Base-by-base conservation (phyloP, 306 rosid genomes). In the Urtica urens region DNA sequence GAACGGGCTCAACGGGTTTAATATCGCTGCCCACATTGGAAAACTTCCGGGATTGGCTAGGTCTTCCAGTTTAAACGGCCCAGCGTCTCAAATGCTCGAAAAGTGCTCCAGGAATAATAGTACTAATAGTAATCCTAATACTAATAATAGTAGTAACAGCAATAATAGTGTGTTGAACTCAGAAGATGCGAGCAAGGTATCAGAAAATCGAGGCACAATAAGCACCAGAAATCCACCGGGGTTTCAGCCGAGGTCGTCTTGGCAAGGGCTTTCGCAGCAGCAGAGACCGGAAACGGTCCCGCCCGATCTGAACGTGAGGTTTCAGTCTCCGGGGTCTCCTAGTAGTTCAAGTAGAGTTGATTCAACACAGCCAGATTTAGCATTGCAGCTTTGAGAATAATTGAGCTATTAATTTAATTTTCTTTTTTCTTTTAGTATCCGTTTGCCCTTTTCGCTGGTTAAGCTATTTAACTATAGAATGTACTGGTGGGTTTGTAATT, bases 261-360 rank as follows among this genome's bases (percentile, higher is more conserved):
- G 71, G 74, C 69, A 51, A 29, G 74, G 75, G 26, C 38, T 60
- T 48, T 49, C 60, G 7, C 51, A 58, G 14, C 65, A 59, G 14
- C 70, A 69, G 63, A 72, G 66, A 52, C 50, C 70, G 3, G 75
- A 60, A 16, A 63, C 71, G 9, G 75, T 69, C 70, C 83, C 87
- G 5, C 87, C 83, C 2, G 87, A 79, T 39, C 63, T 72, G 37
- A 75, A 79, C 10, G 61, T 76, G 49, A 69, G 70, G 58, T 79
- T 79, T 58, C 79, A 79, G 57, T 68, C 80, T 29, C 75, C 87
- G 16, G 78, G 82, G 18, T 72, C 87, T 23, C 80, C 82, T 60
- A 69, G 67, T 70, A 69, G 67, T 70, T 75, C 75, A 59, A 66
- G 75, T 65, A 53, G 62, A 57, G 75, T 63, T 58, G 82, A 79